These are phyloP conservation scores for Grosmannia clavigera DNA, from an alignment of 2,329 filamentous ascomycete species.

Conservation along the genomic window DNA sequence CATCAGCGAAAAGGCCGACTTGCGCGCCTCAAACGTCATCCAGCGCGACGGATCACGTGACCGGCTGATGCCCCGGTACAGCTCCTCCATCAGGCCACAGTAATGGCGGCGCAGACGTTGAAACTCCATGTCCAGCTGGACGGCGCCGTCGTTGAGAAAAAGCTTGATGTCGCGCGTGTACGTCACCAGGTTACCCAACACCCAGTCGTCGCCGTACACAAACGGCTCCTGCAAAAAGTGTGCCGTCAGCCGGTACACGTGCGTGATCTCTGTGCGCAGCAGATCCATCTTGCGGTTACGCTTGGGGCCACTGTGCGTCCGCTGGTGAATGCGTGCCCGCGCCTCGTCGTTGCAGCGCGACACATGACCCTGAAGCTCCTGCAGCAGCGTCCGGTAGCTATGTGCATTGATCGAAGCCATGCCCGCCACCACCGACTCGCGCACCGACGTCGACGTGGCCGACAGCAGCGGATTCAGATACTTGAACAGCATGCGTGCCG, in stretches of 20 bases:
- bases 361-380: slow-evolving; percentile 80
- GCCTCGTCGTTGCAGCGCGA: slow-evolving; percentile 80
- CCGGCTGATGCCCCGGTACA: slow-evolving; percentile 83
- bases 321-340: slow-evolving; percentile 72
- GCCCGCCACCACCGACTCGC: slow-evolving; percentile 81
- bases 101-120: slow-evolving; percentile 86
- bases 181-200: slow-evolving; percentile 73
- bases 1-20: slow-evolving; percentile 93
- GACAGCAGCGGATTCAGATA: slow-evolving; percentile 81
- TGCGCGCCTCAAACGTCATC: slow-evolving; percentile 95
- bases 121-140: slow-evolving; percentile 90
- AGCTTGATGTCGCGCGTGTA: slow-evolving; percentile 89
- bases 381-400: slow-evolving; percentile 79
- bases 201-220: slow-evolving; percentile 78
- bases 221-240: slow-evolving; percentile 72
- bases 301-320: slow-evolving; percentile 70
- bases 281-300: slow-evolving; percentile 76
- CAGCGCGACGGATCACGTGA: slow-evolving; percentile 77
- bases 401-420: slow-evolving; percentile 92
- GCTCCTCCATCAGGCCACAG: slow-evolving; percentile 81
- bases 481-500: slow-evolving; percentile 79
- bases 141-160: slow-evolving; percentile 87
- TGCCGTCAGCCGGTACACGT: slow-evolving; percentile 89
- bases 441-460: slow-evolving; percentile 65
- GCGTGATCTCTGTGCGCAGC: slow-evolving; percentile 84